Conservation (phyloP, 2,329 filamentous ascomycete genomes). For the Aureobasidium pullulans region DNA sequence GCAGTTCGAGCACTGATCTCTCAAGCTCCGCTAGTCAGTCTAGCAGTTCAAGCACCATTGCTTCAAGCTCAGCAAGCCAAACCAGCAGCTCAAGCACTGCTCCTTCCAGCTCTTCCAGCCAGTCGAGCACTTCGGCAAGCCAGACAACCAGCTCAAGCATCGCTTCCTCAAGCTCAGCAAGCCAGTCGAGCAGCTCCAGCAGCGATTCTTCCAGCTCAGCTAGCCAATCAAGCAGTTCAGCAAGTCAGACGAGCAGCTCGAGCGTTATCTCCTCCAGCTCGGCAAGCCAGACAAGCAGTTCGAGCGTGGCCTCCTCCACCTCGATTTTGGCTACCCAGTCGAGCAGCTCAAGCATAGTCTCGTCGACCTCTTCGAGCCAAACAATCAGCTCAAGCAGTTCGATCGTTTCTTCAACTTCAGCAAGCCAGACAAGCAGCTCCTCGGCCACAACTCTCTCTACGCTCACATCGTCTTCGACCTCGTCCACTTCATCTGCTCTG, state of each 20-base stretch:
- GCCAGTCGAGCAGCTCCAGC: neutral
- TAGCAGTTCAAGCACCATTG: neutral
- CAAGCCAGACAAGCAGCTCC: constrained; percentile 3
- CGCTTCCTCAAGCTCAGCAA: neutral
- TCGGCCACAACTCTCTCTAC: constrained; percentile 14
- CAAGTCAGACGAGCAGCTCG: neutral
- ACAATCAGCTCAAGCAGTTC: too few relatives aligned
- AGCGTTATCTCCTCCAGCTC: constrained; percentile 3
- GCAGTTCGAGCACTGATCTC: neutral
- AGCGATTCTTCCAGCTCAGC: neutral
- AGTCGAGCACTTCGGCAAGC: neutral
- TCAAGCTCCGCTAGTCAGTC: too few relatives aligned
- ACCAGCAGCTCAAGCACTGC: neutral
- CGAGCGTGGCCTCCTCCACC: neutral
- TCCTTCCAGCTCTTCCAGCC: neutral
- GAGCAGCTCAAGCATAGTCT: neutral
- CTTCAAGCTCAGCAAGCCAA: constrained; percentile 2
- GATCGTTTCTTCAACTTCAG: neutral
- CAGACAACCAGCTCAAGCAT: constrained; percentile 8
- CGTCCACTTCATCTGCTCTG: constrained; percentile 11
- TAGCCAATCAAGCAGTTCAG: too few relatives aligned
- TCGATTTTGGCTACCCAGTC: neutral
- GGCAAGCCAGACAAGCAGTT: neutral
- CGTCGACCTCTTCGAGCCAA: neutral
- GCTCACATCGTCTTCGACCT: constrained; percentile 7